Evolutionary conservation across 768 basidiomycete genomes (phyloP).

Genomic region (Leccinellum albellum): DNA sequence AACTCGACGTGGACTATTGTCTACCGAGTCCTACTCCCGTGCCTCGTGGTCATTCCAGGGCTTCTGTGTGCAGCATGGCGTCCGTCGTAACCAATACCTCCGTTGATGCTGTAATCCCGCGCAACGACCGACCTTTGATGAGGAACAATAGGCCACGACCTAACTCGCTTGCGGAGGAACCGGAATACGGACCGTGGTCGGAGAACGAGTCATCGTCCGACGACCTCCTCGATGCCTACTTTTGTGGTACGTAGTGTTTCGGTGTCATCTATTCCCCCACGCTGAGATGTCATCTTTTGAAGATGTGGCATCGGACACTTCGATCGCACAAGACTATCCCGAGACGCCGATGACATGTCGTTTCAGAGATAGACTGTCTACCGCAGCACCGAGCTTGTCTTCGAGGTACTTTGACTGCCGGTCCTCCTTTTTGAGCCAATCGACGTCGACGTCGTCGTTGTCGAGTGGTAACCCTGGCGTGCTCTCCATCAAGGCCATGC

Average conservation of each 20-base stretch:
- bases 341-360: slow-evolving; percentile 20
- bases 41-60: slow-evolving; percentile 21
- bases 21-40: slow-evolving; percentile 22
- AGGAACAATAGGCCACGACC: slow-evolving; percentile 12
- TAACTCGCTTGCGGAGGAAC: slow-evolving; percentile 16
- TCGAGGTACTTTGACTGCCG: slow-evolving; percentile 18
- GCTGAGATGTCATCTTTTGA: not conserved
- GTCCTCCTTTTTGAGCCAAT: slow-evolving; percentile 35
- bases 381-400: slow-evolving; percentile 4
- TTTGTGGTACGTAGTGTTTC: slow-evolving; percentile 30
- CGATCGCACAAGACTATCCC: slow-evolving; percentile 10
- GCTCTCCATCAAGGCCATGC: slow-evolving; percentile 62
- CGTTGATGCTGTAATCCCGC: slow-evolving; percentile 54
- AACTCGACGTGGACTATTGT: slow-evolving; percentile 29
- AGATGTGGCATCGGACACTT: slow-evolving; percentile 12
- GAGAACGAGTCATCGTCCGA: slow-evolving; percentile 25
- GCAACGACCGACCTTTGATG: slow-evolving; percentile 18
- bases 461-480: slow-evolving; percentile 23
- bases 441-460: slow-evolving; percentile 32
- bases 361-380: slow-evolving; percentile 7
- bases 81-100: slow-evolving; percentile 57
- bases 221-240: slow-evolving; percentile 40
- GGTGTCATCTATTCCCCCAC: not conserved
- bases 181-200: slow-evolving; percentile 19
- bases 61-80: slow-evolving; percentile 52